Percentiles rank a stretch among this genome's conserved stretches.
phyloP scores from a whole-genome alignment of 306 rosid species.

The Senna tora region DNA sequence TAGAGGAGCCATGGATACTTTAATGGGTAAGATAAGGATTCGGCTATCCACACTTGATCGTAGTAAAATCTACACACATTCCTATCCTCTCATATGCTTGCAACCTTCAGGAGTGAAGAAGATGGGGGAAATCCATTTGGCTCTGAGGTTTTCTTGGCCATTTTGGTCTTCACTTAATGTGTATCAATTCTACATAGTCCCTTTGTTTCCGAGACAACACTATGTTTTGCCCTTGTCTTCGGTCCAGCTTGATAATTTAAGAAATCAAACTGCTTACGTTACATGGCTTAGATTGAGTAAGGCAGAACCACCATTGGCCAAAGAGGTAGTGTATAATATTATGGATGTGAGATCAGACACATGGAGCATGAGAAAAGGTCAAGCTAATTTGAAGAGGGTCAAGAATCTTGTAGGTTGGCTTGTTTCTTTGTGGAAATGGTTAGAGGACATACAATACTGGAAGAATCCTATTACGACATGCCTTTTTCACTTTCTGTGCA shows the following conservation, averaged over 20 bases:
- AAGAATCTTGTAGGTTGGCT: constrained; percentile 27
- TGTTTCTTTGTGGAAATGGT: constrained; percentile 40
- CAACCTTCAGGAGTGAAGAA: constrained; percentile 48
- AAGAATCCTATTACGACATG: constrained; percentile 24
- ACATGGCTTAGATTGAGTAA: constrained; percentile 36
- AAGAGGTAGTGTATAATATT: constrained; percentile 47
- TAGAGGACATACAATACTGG: constrained; percentile 44
- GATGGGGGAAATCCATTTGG: constrained; percentile 62
- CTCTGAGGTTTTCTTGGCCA: constrained; percentile 52
- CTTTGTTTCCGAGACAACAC: constrained; percentile 50
- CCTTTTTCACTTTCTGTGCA: constrained; percentile 35
- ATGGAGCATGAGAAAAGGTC: constrained; percentile 56
- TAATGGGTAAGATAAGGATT: constrained; percentile 55
- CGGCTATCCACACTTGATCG: constrained; percentile 44
- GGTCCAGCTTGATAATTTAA: constrained; percentile 40
- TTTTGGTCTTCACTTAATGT: constrained; percentile 25
- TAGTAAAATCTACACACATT: constrained; percentile 44
- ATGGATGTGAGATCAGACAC: constrained; percentile 42
- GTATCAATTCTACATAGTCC: constrained; percentile 22
- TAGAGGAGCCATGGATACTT: constrained; percentile 36
- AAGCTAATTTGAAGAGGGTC: constrained; percentile 42
- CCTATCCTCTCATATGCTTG: constrained; percentile 51
- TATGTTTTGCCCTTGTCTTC: constrained; percentile 45
- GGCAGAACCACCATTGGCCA: constrained; percentile 49
- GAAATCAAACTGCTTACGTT: constrained; percentile 41